A percentile compares a stretch with the other conserved stretches of the same genome.
Conservation (phyloP, 176 grass and related monocot genomes). For the Stipa capillata region DNA sequence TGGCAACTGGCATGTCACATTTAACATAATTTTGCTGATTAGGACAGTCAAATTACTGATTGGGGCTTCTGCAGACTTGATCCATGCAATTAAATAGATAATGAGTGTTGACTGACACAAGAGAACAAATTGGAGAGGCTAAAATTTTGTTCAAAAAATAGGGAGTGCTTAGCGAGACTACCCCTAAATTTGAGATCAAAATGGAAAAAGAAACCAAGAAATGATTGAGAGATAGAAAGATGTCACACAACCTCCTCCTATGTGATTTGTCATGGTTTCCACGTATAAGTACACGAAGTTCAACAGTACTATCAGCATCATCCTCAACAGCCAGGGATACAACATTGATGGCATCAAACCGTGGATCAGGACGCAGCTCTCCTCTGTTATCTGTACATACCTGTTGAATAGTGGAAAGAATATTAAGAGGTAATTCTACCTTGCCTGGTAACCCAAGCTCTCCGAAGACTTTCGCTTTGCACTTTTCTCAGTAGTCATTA, state of each 20-base stretch:
- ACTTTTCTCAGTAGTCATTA: neutral
- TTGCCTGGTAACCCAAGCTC: neutral
- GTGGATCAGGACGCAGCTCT: slow-evolving; percentile 68
- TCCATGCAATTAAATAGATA: neutral
- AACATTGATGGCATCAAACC: slow-evolving; percentile 78
- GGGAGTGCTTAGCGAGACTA: neutral
- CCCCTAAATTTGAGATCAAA: neutral
- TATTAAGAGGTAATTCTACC: slow-evolving; percentile 23
- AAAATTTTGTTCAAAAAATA: neutral
- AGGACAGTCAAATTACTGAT: neutral
- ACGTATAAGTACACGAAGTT: slow-evolving; percentile 53
- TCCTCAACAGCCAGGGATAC: slow-evolving; percentile 69
- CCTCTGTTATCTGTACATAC: slow-evolving; percentile 78
- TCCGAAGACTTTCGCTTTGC: neutral
- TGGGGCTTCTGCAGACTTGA: neutral
- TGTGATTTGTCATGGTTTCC: slow-evolving; percentile 35
- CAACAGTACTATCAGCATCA: slow-evolving; percentile 35
- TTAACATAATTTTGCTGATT: neutral
- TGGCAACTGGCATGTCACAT: neutral
- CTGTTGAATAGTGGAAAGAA: slow-evolving; percentile 41
- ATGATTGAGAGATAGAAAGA: neutral
- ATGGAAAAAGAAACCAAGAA: neutral
- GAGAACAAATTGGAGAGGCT: neutral
- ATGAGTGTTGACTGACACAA: neutral
- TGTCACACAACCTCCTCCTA: slow-evolving; percentile 42